Evolutionary conservation across 345 rosid genomes (phyloP).

Genomic region (Triadica sebifera): DNA sequence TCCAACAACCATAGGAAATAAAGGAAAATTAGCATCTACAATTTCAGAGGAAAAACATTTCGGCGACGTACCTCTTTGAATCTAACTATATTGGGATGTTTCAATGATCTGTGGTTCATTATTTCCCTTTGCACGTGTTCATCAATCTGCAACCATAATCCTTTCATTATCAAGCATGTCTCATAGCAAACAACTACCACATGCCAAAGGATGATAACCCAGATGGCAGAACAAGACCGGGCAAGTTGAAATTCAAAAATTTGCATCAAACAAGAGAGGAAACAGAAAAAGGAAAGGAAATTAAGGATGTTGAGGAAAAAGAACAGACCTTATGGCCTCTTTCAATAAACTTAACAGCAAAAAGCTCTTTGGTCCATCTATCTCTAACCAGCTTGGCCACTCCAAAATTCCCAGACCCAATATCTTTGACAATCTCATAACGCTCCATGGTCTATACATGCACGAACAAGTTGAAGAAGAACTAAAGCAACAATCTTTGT

Average conservation of each 20-base stretch:
- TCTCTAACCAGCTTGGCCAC: slow-evolving; percentile 81
- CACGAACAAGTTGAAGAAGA: neutral
- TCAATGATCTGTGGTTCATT: slow-evolving; percentile 24
- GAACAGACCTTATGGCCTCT: slow-evolving; percentile 74
- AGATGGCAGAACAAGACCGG: neutral
- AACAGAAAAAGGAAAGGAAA: neutral
- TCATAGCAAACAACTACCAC: neutral
- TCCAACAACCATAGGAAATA: neutral
- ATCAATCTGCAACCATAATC: slow-evolving; percentile 21
- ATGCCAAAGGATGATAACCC: neutral
- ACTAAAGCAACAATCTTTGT: neutral
- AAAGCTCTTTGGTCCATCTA: slow-evolving; percentile 52
- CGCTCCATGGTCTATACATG: slow-evolving; percentile 50
- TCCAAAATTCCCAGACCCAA: slow-evolving; percentile 93
- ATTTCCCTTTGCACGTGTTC: slow-evolving; percentile 26
- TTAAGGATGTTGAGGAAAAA: neutral
- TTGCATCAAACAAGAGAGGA: neutral
- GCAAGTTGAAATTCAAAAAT: neutral
- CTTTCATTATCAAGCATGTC: neutral
- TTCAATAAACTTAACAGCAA: slow-evolving; percentile 77
- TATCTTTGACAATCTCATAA: slow-evolving; percentile 71
- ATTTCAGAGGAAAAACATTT: neutral
- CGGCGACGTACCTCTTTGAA: slow-evolving; percentile 23
- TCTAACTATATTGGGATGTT: slow-evolving; percentile 25
- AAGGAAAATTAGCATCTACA: neutral